Percentiles rank a stretch among this genome's conserved stretches.
phyloP scores from a whole-genome alignment of 1,139 yeast genomes.

The Hyphopichia buzzinii region DNA sequence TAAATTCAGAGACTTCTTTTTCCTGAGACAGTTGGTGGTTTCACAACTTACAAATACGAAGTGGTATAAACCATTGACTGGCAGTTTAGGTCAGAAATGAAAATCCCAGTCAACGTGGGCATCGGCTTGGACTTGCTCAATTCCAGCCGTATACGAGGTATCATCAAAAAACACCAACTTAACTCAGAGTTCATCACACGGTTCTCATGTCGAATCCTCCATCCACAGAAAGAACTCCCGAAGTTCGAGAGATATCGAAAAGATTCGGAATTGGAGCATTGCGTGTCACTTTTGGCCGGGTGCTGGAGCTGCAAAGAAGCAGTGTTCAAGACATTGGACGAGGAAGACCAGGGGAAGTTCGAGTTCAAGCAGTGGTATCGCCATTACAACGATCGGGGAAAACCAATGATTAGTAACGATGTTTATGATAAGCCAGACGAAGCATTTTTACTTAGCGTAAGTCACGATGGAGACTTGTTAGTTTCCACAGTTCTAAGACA shows the following conservation, averaged over 20 bases:
- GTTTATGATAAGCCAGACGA: slow-evolving; percentile 35
- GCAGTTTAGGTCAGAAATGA: too few relatives aligned
- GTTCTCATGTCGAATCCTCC: slow-evolving; percentile 49
- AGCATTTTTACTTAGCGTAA: slow-evolving; percentile 51
- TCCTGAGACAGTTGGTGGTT: too few relatives aligned
- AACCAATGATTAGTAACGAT: slow-evolving; percentile 38
- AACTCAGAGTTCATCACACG: slow-evolving; percentile 30
- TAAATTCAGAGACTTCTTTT: too few relatives aligned
- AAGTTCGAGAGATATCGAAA: slow-evolving; percentile 20
- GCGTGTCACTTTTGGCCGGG: slow-evolving; percentile 48
- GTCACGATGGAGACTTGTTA: slow-evolving; percentile 64
- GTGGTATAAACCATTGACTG: too few relatives aligned
- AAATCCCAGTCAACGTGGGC: slow-evolving; percentile 26
- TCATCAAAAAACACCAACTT: slow-evolving; percentile 34
- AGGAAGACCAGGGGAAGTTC: slow-evolving; percentile 48
- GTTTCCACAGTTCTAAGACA: slow-evolving; percentile 53
- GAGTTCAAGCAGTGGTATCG: slow-evolving; percentile 65
- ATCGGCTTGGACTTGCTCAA: slow-evolving; percentile 65
- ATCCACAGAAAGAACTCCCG: slow-evolving; percentile 47
- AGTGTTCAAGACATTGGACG: slow-evolving; percentile 57
- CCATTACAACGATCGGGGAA: slow-evolving; percentile 31
- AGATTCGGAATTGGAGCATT: slow-evolving; percentile 16
- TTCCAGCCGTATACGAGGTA: slow-evolving; percentile 45
- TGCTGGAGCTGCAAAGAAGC: slow-evolving; percentile 81
- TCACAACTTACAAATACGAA: too few relatives aligned